These are phyloP conservation scores for Peronospora farinosa DNA, from an alignment of 352 stramenopile species.

Conservation along the genomic window DNA sequence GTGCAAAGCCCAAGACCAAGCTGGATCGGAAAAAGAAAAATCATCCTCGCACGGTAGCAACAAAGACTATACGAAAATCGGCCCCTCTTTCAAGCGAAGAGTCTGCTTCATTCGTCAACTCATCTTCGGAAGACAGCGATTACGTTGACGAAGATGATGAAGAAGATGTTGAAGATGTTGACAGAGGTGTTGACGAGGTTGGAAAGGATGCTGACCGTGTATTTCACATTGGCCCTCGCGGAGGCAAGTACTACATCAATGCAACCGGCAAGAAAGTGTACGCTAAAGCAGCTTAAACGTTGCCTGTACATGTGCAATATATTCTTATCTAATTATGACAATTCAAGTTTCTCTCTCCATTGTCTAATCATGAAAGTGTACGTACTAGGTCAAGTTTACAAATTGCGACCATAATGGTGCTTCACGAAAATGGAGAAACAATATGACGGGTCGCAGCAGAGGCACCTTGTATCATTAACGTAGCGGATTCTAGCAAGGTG, in stretches of 20 bases:
- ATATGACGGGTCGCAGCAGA: too few species aligned
- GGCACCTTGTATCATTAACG: too few species aligned
- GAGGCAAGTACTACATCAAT: conserved; percentile 31
- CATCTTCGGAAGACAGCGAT: conserved; percentile 1
- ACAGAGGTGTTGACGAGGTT: not conserved
- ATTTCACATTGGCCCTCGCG: conserved; percentile 22
- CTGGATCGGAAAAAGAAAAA: conserved; percentile 5
- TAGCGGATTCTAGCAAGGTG: too few species aligned
- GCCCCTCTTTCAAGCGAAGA: conserved; percentile 4
- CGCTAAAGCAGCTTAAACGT: conserved; percentile 1
- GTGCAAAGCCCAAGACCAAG: conserved; percentile 4
- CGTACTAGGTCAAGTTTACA: too few species aligned
- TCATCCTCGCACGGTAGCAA: conserved; percentile 2
- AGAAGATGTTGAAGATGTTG: conserved; percentile 5
- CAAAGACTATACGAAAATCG: conserved; percentile 4
- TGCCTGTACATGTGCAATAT: not conserved
- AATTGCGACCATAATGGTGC: too few species aligned
- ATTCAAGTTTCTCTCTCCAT: too few species aligned
- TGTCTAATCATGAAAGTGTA: too few species aligned
- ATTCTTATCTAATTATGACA: not conserved
- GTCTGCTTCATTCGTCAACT: not conserved
- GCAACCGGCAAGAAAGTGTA: conserved; percentile 28
- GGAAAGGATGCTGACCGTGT: conserved; percentile 2
- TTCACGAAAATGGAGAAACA: too few species aligned
- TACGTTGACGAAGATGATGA: not conserved